Conservation (phyloP, 805 yeast genomes). For the Naumovozyma dairenensis region DNA sequence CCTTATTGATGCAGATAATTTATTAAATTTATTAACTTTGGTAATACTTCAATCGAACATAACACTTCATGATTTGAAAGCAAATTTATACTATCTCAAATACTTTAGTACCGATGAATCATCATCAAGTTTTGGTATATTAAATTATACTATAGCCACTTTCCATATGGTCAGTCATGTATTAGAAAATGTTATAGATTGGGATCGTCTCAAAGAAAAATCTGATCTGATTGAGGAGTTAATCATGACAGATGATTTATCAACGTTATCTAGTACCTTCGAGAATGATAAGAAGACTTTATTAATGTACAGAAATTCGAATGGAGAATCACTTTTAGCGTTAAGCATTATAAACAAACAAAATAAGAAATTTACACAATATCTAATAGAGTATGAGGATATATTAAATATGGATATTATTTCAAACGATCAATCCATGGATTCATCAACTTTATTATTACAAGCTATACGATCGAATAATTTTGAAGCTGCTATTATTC, state of each 20-base stretch:
- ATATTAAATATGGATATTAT: constrained; percentile 59
- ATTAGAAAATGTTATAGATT: constrained; percentile 27
- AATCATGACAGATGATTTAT: background rate
- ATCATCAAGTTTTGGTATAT: constrained; percentile 45
- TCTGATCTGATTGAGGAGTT: background rate
- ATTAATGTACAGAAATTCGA: constrained; percentile 34
- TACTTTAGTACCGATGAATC: constrained; percentile 38
- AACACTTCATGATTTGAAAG: constrained; percentile 37
- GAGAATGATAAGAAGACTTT: constrained; percentile 8
- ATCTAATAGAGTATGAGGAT: constrained; percentile 37
- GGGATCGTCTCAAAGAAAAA: background rate
- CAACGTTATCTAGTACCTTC: background rate
- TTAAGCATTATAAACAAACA: constrained; percentile 46
- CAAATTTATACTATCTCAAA: constrained; percentile 57
- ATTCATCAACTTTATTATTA: constrained; percentile 48
- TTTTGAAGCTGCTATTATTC: constrained; percentile 34
- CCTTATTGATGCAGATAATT: constrained; percentile 68
- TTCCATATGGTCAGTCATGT: constrained; percentile 73
- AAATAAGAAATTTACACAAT: constrained; percentile 34
- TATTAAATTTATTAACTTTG: constrained; percentile 62
- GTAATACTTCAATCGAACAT: constrained; percentile 59
- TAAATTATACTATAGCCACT: constrained; percentile 74
- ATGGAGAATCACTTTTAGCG: constrained; percentile 67
- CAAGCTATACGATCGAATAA: constrained; percentile 52
- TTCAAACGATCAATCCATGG: constrained; percentile 47